phyloP scores from a whole-genome alignment of 768 basidiomycete species.

The Tricholoma sp. region DNA sequence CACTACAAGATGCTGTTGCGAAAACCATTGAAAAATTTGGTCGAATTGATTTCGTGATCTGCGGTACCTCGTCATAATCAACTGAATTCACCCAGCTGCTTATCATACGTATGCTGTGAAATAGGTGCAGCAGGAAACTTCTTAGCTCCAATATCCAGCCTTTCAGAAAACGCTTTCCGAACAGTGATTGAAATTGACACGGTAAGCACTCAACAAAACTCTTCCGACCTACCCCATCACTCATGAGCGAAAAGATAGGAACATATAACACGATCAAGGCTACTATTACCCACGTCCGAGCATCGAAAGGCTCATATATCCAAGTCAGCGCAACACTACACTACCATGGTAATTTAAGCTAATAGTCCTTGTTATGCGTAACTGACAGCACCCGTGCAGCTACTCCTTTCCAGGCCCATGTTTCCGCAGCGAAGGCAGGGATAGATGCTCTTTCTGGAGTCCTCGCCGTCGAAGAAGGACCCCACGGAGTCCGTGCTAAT shows the following conservation, averaged over 20 bases:
- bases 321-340: slow-evolving; percentile 90
- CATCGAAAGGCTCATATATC: slow-evolving; percentile 75
- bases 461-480: slow-evolving; percentile 91
- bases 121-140: slow-evolving; percentile 97
- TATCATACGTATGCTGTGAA: neutral
- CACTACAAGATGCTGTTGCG: slow-evolving; percentile 70
- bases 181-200: slow-evolving; percentile 95
- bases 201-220: slow-evolving; percentile 34
- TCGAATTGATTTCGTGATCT: slow-evolving; percentile 91
- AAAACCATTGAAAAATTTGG: slow-evolving; percentile 75
- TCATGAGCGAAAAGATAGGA: slow-evolving; percentile 54
- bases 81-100: neutral
- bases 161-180: slow-evolving; percentile 87
- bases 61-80: slow-evolving; percentile 48
- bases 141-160: slow-evolving; percentile 74
- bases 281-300: slow-evolving; percentile 69
- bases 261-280: slow-evolving; percentile 95
- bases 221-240: neutral
- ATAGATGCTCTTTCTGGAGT: slow-evolving; percentile 86
- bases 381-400: slow-evolving; percentile 33
- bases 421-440: slow-evolving; percentile 92
- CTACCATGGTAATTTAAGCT: slow-evolving; percentile 52
- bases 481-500: slow-evolving; percentile 88
- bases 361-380: slow-evolving; percentile 2
- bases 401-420: slow-evolving; percentile 86